Conservation (phyloP, 2,329 filamentous ascomycete species). For the Meredithiella fracta region DNA sequence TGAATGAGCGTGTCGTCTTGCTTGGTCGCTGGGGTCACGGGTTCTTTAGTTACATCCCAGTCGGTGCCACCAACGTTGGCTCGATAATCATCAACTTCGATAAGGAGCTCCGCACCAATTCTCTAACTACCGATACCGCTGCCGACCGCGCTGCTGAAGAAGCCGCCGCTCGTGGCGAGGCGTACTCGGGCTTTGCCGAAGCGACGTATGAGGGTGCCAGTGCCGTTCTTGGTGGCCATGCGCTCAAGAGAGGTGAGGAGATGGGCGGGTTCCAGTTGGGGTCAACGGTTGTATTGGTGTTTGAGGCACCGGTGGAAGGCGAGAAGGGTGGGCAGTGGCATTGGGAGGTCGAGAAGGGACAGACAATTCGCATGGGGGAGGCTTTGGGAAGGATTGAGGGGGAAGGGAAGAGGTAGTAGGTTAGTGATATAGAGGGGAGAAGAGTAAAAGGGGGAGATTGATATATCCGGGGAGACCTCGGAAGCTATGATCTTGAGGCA, state of each 20-base stretch:
- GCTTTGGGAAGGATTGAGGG: conserved; percentile 56
- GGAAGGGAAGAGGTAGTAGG: background rate
- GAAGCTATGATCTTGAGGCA: background rate
- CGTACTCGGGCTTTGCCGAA: conserved; percentile 81
- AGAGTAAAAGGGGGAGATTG: background rate
- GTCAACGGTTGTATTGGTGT: conserved; percentile 87
- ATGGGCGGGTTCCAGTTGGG: conserved; percentile 97
- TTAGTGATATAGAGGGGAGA: background rate
- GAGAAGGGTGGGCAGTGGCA: conserved; percentile 35
- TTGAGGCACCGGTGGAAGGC: conserved; percentile 62
- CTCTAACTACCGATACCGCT: conserved; percentile 76
- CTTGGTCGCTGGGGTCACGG: conserved; percentile 91
- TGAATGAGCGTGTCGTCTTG: conserved; percentile 90
- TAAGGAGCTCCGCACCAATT: conserved; percentile 82
- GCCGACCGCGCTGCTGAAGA: conserved; percentile 74
- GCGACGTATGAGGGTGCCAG: conserved; percentile 74
- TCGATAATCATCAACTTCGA: conserved; percentile 97
- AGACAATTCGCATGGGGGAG: conserved; percentile 78
- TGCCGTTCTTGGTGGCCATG: conserved; percentile 62
- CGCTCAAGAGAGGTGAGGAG: conserved; percentile 74
- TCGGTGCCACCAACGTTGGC: conserved; percentile 93
- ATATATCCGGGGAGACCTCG: too few species aligned
- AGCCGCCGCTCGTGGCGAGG: conserved; percentile 58
- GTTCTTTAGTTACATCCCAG: conserved; percentile 91
- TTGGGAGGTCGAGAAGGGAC: conserved; percentile 77